Percentiles rank a stretch among this genome's conserved stretches.
These are phyloP conservation scores for Nothophytophthora sp. DNA, from an alignment of 352 stramenopile genomes.

Conservation along the genomic window DNA sequence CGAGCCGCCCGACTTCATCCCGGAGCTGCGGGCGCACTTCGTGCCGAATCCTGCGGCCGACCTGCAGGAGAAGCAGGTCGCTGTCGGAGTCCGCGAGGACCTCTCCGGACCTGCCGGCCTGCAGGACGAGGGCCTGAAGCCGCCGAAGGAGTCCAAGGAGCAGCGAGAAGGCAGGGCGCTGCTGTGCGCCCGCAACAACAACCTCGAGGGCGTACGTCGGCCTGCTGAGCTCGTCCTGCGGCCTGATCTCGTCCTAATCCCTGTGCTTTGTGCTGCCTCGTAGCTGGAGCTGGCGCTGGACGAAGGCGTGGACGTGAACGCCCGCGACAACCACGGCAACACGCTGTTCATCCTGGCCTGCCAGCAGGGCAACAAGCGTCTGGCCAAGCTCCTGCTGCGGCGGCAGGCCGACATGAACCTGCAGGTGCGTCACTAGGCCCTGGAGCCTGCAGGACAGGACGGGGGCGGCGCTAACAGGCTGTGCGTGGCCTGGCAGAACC, in stretches of 20 bases:
- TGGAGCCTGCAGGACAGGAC: no score
- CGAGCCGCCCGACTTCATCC: conserved; percentile 60
- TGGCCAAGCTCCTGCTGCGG: conserved; percentile 94
- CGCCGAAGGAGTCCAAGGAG: conserved; percentile 37
- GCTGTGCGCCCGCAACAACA: conserved; percentile 79
- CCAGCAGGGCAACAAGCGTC: conserved; percentile 95
- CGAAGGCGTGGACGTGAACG: conserved; percentile 88
- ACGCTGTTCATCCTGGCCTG: conserved; percentile 94
- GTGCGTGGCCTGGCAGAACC: no score
- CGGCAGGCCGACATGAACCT: conserved; percentile 93
- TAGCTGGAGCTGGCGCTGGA: conserved; percentile 90
- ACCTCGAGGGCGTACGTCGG: conserved; percentile 72
- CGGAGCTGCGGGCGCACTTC: conserved; percentile 57
- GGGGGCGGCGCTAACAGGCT: no score
- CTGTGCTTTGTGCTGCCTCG: no score
- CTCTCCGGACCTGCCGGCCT: no score
- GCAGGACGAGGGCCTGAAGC: no score
- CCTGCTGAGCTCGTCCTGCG: no score
- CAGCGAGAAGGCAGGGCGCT: conserved; percentile 51
- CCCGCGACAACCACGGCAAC: conserved; percentile 94
- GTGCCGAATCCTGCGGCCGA: conserved; percentile 54
- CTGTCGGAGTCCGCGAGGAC: no score
- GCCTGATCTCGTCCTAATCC: no score
- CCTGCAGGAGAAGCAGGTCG: conserved; percentile 58
- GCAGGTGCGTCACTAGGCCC: no score